Evolutionary conservation across 805 yeast genomes (phyloP).

Genomic region (Barnettozyma sucrosica): DNA sequence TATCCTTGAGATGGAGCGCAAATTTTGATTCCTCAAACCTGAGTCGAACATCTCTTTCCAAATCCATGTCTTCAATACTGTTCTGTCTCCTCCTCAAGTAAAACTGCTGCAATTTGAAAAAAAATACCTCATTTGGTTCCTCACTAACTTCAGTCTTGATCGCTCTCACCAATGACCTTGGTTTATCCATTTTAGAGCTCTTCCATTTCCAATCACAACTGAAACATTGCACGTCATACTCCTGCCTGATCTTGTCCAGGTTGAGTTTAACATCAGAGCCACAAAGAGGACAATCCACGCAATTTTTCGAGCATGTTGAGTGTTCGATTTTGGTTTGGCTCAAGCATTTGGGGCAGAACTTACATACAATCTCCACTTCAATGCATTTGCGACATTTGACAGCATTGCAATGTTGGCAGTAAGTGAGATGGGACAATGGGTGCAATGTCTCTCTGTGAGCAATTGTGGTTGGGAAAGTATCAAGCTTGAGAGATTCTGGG

Average conservation of each 20-base stretch:
- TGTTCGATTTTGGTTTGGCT: conserved; percentile 21
- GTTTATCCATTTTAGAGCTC: conserved; percentile 14
- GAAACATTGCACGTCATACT: conserved; percentile 14
- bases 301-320: conserved; percentile 22
- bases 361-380: conserved; percentile 22
- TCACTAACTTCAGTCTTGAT: conserved; percentile 9
- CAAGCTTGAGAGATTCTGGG: conserved; percentile 8
- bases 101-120: conserved; percentile 17
- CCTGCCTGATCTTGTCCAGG: conserved; percentile 5
- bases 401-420: conserved; percentile 23
- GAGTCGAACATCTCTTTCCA: conserved; percentile 13
- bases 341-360: conserved; percentile 27
- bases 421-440: conserved; percentile 14
- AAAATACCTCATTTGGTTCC: conserved; percentile 6
- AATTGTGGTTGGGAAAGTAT: conserved; percentile 22
- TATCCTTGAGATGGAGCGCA: neutral
- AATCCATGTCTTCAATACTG: conserved; percentile 8
- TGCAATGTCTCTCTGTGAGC: conserved; percentile 17
- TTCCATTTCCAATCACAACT: conserved; percentile 15
- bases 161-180: conserved; percentile 13
- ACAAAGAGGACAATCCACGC: conserved; percentile 26
- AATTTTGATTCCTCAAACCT: conserved; percentile 16
- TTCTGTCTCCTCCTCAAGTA: conserved; percentile 17
- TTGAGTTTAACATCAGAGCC: conserved; percentile 10
- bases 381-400: conserved; percentile 25